A percentile compares a stretch with the other conserved stretches of the same genome.
Conservation (phyloP, 345 rosid genomes). For the Theobroma cacao region DNA sequence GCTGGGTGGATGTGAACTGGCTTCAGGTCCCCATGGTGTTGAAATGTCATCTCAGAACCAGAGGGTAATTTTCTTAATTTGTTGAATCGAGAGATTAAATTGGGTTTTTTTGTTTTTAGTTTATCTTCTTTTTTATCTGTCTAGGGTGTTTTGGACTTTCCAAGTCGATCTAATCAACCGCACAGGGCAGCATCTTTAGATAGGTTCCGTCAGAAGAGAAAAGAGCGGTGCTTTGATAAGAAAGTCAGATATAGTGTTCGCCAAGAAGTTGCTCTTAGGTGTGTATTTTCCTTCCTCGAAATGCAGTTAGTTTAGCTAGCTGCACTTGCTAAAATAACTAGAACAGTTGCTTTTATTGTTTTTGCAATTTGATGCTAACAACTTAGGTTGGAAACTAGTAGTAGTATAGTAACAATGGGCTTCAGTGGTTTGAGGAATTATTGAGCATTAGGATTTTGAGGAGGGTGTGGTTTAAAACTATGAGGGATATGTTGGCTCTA, state of each 20-base stretch:
- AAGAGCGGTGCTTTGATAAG: conserved; percentile 88
- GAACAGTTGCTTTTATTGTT: not conserved
- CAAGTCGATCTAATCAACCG: conserved; percentile 64
- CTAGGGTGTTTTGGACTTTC: conserved; percentile 59
- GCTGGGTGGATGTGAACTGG: conserved; percentile 72
- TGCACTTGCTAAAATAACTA: not conserved
- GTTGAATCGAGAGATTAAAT: not conserved
- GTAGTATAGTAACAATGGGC: not conserved
- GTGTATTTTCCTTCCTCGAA: not conserved
- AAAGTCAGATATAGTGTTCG: conserved; percentile 95
- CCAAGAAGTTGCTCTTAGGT: conserved; percentile 97
- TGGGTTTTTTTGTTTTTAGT: conserved; percentile 2
- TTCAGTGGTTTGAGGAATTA: not conserved
- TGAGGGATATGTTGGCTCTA: not conserved
- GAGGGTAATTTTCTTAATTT: conserved; percentile 35
- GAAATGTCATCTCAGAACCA: conserved; percentile 55
- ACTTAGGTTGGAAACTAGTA: not conserved
- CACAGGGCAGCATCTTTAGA: conserved; percentile 83
- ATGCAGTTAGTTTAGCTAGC: not conserved
- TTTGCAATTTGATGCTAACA: not conserved
- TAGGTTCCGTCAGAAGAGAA: conserved; percentile 92
- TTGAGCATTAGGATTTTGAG: not conserved
- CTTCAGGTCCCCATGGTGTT: conserved; percentile 56
- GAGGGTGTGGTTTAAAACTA: not conserved
- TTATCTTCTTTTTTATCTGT: conserved; percentile 2